Percentiles rank a stretch among this genome's conserved stretches.
Evolutionary conservation across 2,329 filamentous ascomycete species (phyloP).

Genomic region (Pestalotiopsis sp.): DNA sequence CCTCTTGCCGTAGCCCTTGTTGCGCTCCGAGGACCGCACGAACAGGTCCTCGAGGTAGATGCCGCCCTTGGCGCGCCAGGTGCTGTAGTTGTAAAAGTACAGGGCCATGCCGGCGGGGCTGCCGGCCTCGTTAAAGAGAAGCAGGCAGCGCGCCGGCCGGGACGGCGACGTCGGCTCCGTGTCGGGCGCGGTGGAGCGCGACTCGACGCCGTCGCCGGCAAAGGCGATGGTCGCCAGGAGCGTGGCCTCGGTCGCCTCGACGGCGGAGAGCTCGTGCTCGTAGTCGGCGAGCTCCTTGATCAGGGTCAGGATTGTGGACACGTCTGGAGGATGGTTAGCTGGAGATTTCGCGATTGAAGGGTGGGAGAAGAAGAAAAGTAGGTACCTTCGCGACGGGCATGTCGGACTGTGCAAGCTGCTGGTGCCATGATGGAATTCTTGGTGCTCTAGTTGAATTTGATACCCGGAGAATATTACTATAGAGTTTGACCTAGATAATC

Average conservation of each 20-base stretch:
- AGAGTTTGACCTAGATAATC: background rate
- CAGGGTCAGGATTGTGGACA: slow-evolving; percentile 77
- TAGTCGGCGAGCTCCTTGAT: slow-evolving; percentile 88
- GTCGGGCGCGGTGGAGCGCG: slow-evolving; percentile 38
- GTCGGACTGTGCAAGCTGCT: slow-evolving; percentile 46
- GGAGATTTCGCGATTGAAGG: background rate
- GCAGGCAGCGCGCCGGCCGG: slow-evolving; percentile 72
- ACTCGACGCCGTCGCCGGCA: slow-evolving; percentile 53
- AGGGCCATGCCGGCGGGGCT: slow-evolving; percentile 75
- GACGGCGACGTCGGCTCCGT: slow-evolving; percentile 57
- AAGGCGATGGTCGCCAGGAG: slow-evolving; percentile 81
- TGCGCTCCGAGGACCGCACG: slow-evolving; percentile 70
- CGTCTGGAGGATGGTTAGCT: slow-evolving; percentile 56
- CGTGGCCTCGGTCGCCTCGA: slow-evolving; percentile 77
- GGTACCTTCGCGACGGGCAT: slow-evolving; percentile 65
- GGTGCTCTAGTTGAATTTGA: background rate
- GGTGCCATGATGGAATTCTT: slow-evolving; percentile 30
- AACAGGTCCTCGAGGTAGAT: slow-evolving; percentile 96
- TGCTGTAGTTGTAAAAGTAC: slow-evolving; percentile 96
- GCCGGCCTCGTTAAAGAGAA: slow-evolving; percentile 58
- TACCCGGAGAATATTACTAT: background rate
- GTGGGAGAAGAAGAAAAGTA: background rate
- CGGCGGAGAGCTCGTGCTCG: slow-evolving; percentile 74
- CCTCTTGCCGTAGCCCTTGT: slow-evolving; percentile 77
- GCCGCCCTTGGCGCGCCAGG: slow-evolving; percentile 84